Evolutionary conservation across 2,329 filamentous ascomycete genomes (phyloP), one percentile per base, ranked within the genome.

Genomic region (Ceratocystis papillata): DNA sequence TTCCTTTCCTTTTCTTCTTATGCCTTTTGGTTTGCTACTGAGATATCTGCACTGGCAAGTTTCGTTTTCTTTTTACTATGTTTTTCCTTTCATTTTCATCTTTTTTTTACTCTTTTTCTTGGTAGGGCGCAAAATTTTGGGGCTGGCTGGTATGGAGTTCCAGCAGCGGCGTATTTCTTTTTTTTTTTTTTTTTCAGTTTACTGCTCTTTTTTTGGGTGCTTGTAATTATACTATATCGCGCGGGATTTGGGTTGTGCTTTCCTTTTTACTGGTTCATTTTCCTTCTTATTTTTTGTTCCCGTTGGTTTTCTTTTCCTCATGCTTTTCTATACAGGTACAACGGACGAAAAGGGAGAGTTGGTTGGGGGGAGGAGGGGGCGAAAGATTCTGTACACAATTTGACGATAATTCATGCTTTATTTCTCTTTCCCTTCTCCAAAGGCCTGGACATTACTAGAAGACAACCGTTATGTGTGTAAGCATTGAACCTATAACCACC

Each of bases 11-110:
- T 57, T 59, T 15, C 44, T 44, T 33, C n/a, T 22, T 60, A 37
- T 57, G 46, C 8, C 17, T 50, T 41, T 45, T 57, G n/a, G 44
- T 22, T 41, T 50, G 25, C 50, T 55, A 33, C 33, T 50, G 50
- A 53, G 28, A 55, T 64, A 57, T 57, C 62, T 41, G 62, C 62
- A 64, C 50, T 55, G 48, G 50, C 62, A 64, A 50, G 62, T 33
- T 48, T 57, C 6, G 37, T 61, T 63, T 63, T 46, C 7, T 15
- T 37, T 15, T 63, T n/a, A 8, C 6, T 1, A 7, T 33, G 6
- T 33, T 33, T 7, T 30, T 30, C 28, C 5, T 30, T 30, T 30
- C 5, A 12, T 55, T 30, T 3, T 17, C 5, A 20, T 28, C 48
- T 33, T 33, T 28, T n/a, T 48, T 15, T 22, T 22, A 22, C 22